phyloP scores from a whole-genome alignment of 2,329 filamentous ascomycete genomes.

The Ophiostoma quercus region DNA sequence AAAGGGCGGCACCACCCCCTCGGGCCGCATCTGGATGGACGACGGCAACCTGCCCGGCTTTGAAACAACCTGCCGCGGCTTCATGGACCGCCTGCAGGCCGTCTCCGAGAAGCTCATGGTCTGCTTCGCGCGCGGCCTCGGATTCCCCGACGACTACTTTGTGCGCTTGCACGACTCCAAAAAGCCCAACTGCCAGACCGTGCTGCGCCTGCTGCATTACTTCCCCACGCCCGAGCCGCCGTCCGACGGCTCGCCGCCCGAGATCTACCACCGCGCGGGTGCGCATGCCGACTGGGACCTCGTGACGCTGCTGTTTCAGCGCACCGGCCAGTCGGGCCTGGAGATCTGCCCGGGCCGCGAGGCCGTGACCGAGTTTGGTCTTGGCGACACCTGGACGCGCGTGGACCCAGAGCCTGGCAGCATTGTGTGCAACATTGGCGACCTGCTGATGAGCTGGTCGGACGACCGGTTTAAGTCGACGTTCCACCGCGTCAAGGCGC shows the following conservation, averaged over 20 bases:
- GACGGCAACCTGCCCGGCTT: slow-evolving; percentile 46
- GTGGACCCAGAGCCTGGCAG: slow-evolving; percentile 50
- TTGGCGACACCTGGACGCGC: slow-evolving; percentile 58
- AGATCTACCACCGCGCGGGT: slow-evolving; percentile 54
- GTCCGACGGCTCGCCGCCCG: slow-evolving; percentile 36
- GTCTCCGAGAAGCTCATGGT: slow-evolving; percentile 54
- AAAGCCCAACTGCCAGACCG: slow-evolving; percentile 49
- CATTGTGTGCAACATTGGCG: slow-evolving; percentile 62
- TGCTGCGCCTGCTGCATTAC: slow-evolving; percentile 36
- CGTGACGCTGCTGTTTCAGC: slow-evolving; percentile 59
- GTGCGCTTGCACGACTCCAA: slow-evolving; percentile 48
- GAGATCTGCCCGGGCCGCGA: slow-evolving; percentile 62
- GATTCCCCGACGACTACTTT: slow-evolving; percentile 50
- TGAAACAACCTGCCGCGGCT: slow-evolving; percentile 39
- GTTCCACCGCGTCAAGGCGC: slow-evolving; percentile 59
- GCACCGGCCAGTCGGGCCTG: slow-evolving; percentile 53
- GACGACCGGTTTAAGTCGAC: slow-evolving; percentile 64
- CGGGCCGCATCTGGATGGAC: slow-evolving; percentile 42
- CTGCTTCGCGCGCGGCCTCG: slow-evolving; percentile 54
- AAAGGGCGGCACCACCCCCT: slow-evolving; percentile 41
- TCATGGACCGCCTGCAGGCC: slow-evolving; percentile 51
- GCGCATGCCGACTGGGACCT: slow-evolving; percentile 59
- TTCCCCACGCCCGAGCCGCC: slow-evolving; percentile 25
- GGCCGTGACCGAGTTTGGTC: slow-evolving; percentile 53
- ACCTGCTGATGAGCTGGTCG: slow-evolving; percentile 61